Conservation (phyloP, 179 eudicot species). For the Silene vulgaris region DNA sequence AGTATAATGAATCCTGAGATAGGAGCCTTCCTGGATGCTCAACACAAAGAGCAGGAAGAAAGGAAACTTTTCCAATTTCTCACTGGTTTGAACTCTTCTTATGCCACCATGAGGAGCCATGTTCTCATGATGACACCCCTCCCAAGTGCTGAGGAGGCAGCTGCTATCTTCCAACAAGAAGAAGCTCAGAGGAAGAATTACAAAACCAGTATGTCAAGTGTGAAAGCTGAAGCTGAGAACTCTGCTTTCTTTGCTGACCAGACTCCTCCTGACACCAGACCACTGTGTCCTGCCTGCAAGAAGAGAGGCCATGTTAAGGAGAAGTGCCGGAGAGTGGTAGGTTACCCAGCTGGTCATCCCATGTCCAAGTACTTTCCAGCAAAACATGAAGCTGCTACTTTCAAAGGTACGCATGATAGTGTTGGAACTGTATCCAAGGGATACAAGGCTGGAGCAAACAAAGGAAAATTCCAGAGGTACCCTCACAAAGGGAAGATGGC, state of each 20-base stretch:
- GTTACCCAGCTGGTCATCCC: neutral
- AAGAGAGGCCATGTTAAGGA: neutral
- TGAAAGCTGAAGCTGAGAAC: neutral
- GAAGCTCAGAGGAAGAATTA: too few species aligned
- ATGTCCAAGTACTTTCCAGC: neutral
- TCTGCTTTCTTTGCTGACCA: neutral
- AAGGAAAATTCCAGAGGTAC: too few species aligned
- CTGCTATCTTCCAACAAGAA: neutral
- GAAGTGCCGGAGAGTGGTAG: neutral
- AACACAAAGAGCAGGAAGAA: neutral
- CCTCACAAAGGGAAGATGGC: neutral
- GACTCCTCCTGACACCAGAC: too few species aligned
- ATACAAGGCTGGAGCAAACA: too few species aligned
- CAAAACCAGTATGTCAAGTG: too few species aligned
- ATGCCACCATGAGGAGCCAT: neutral
- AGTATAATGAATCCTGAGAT: neutral
- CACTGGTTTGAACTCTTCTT: neutral
- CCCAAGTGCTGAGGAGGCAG: neutral
- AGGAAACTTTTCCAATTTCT: neutral
- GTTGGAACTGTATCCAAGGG: too few species aligned
- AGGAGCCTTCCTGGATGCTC: neutral
- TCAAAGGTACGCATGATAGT: too few species aligned
- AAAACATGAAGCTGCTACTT: too few species aligned
- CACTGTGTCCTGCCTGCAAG: neutral
- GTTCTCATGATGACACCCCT: neutral